Percentiles rank a stretch among this genome's conserved stretches.
These are phyloP conservation scores for Theileria annulata DNA, from an alignment of 169 alveolate species.

Conservation along the genomic window DNA sequence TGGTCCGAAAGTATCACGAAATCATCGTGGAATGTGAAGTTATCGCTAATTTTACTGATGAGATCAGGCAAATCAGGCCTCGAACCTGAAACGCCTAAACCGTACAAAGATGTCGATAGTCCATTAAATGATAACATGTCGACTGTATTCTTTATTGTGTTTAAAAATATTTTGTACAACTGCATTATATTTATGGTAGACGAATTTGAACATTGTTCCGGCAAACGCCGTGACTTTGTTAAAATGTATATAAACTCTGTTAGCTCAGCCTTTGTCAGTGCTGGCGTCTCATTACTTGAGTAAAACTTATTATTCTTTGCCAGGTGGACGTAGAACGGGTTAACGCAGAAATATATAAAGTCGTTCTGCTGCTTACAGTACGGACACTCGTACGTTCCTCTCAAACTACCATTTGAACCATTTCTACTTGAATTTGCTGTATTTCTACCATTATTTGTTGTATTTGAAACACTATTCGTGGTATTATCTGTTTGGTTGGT, in stretches of 20 bases:
- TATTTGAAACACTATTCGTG: neutral
- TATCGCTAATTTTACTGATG: slow-evolving; percentile 10
- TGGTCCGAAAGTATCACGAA: slow-evolving; percentile 19
- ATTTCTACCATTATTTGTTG: neutral
- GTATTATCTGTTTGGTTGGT: neutral
- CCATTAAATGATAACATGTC: slow-evolving; percentile 6
- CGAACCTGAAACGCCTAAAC: neutral
- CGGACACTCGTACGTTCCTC: slow-evolving; percentile 41
- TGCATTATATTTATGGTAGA: slow-evolving; percentile 41
- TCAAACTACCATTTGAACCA: neutral
- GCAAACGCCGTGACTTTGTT: neutral
- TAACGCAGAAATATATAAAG: slow-evolving; percentile 41
- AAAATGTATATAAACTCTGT: slow-evolving; percentile 22
- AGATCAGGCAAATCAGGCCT: neutral
- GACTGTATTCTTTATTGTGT: neutral
- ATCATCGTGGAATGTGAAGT: slow-evolving; percentile 26
- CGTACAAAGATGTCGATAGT: neutral
- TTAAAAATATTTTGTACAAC: slow-evolving; percentile 25
- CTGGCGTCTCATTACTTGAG: slow-evolving; percentile 27
- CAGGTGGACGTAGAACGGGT: slow-evolving; percentile 51
- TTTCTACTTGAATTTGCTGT: slow-evolving; percentile 1
- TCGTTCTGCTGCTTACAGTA: slow-evolving; percentile 63
- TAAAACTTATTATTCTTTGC: slow-evolving; percentile 22
- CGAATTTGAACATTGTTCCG: neutral
- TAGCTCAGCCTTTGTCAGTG: slow-evolving; percentile 19